phyloP scores from a whole-genome alignment of 805 yeast species.

The Wickerhamiella australiensis region DNA sequence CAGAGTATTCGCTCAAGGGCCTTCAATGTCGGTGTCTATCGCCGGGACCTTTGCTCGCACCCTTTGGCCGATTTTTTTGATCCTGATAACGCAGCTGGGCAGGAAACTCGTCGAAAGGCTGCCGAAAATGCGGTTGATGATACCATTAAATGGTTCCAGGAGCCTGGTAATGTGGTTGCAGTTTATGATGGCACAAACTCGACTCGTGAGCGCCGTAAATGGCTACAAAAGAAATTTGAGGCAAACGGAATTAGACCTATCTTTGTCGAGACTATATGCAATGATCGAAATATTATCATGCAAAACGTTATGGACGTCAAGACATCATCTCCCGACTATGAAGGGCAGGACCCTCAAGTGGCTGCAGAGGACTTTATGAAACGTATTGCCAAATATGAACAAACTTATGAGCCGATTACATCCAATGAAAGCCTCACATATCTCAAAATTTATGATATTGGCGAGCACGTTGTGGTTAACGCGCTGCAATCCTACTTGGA shows the following conservation, averaged over 20 bases:
- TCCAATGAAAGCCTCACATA: conserved; percentile 47
- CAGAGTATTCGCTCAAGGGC: conserved; percentile 73
- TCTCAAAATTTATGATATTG: conserved; percentile 77
- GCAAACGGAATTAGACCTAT: conserved; percentile 63
- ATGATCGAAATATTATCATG: conserved; percentile 63
- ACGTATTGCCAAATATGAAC: conserved; percentile 63
- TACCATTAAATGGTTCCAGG: conserved; percentile 75
- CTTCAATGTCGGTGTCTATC: conserved; percentile 79
- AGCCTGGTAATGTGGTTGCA: conserved; percentile 77
- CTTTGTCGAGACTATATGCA: conserved; percentile 86
- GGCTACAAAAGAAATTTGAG: conserved; percentile 35
- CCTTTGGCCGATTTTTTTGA: conserved; percentile 73
- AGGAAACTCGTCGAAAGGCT: conserved; percentile 52
- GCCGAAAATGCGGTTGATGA: conserved; percentile 61
- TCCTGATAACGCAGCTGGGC: conserved; percentile 51
- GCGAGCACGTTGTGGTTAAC: conserved; percentile 79
- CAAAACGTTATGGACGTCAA: conserved; percentile 79
- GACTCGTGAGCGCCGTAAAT: conserved; percentile 56
- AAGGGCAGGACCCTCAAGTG: conserved; percentile 50
- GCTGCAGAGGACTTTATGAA: conserved; percentile 62
- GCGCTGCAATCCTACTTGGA: conserved; percentile 79
- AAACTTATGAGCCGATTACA: conserved; percentile 62
- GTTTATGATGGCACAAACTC: conserved; percentile 90
- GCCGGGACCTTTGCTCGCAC: conserved; percentile 51
- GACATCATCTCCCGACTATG: conserved; percentile 74